phyloP scores from a whole-genome alignment of 208 protist species.

The Angomonas deanei region DNA sequence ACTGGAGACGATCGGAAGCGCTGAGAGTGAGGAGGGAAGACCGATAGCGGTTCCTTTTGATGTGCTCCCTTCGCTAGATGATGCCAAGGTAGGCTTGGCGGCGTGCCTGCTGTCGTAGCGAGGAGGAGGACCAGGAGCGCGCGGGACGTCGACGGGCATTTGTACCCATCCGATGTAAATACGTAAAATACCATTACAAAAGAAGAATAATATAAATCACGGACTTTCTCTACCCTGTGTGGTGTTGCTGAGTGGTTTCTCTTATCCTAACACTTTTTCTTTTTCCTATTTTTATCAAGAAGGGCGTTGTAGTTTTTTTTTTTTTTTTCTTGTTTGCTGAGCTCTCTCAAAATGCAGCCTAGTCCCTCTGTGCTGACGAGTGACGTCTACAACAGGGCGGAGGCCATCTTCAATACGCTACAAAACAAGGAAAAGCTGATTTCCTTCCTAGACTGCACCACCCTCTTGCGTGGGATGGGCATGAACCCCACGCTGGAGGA shows the following conservation, averaged over 20 bases:
- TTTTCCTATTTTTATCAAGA: too few species aligned
- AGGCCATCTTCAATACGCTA: conserved; percentile 68
- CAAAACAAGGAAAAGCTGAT: conserved; percentile 87
- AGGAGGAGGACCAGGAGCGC: not conserved
- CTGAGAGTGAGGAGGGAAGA: not conserved
- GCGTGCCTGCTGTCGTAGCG: conserved; percentile 23
- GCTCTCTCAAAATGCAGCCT: conserved; percentile 1
- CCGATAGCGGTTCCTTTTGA: conserved; percentile 35
- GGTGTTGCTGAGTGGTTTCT: too few species aligned
- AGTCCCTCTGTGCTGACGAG: conserved; percentile 78
- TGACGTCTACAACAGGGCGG: conserved; percentile 85
- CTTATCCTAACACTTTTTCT: too few species aligned
- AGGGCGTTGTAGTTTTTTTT: conserved; percentile 3
- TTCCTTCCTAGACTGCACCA: conserved; percentile 87
- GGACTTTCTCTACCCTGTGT: too few species aligned
- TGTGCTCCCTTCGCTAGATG: conserved; percentile 28
- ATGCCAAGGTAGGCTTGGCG: conserved; percentile 50
- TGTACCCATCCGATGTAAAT: not conserved
- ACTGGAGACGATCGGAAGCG: conserved; percentile 12
- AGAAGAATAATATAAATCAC: not conserved
- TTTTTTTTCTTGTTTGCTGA: too few species aligned
- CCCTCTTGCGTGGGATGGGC: conserved; percentile 83
- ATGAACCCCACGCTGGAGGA: conserved; percentile 86
- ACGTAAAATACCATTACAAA: not conserved
- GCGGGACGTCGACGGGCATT: too few species aligned